Base-by-base conservation (phyloP, 495 filamentous ascomycete species). In the Podospora australis region DNA sequence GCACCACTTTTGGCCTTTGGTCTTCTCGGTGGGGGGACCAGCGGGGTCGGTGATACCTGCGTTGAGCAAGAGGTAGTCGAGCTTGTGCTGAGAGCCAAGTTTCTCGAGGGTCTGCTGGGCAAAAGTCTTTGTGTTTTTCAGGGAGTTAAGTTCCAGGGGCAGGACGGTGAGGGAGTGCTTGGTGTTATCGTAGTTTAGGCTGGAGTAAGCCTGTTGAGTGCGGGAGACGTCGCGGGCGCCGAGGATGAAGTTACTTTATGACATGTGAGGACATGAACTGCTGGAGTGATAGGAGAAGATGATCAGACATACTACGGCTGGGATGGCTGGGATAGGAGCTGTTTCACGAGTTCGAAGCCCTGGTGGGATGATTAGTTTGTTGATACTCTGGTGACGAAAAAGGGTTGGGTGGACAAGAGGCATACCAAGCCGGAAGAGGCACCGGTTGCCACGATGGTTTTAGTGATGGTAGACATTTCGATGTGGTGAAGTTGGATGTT, bases 371-470 rank as follows among this genome's bases (percentile, higher is more conserved):
- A 44, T 57, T 21, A 43, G 26, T 16, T 6, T 8, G 28, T n/a
- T n/a, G 20, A 10, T 21, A 34, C 14, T 29, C 19, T 4, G n/a
- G 52, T 29, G 13, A 23, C 21, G 32, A 39, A 9, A 20, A 17
- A 13, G 14, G 35, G 24, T 34, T 19, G 39, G 13, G 21, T 1
- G 16, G 9, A 21, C 6, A 9, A 32, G 17, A n/a, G 13, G 14
- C 21, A 44, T 62, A 73, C 70, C 48, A 74, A 48, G 36, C 71
- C 71, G 9, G 70, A 74, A 23, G 67, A 63, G 36, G 60, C 63
- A 21, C 70, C 70, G 8, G 70, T 74, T 4, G 70, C 68, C 10
- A 74, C 62, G 40, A 74, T 48, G 8, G 70, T 71, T 44, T 74
- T 71, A 28, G 59, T 56, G 23, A n/a, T n/a, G n/a, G n/a, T n/a